Base-by-base conservation (phyloP, 257 asterid species). In the Salvia splendens region DNA sequence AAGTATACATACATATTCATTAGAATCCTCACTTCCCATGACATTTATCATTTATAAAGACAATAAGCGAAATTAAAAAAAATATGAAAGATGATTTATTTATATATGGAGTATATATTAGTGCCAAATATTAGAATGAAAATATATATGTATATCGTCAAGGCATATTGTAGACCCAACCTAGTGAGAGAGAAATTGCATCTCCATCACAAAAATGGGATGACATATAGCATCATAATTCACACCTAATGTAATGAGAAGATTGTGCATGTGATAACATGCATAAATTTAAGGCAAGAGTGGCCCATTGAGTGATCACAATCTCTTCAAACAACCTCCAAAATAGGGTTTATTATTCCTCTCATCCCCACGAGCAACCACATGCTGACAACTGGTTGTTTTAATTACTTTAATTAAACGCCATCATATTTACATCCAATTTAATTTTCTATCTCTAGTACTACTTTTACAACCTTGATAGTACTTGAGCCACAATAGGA, bases 231-330 rank as follows among this genome's bases (percentile, higher is more conserved):
- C 24, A 54, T 51, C 60, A 74, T 60, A 72, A 71, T 46, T 63
- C 68, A 68, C 8, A 46, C 69, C 71, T 67, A 64, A 53, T 67
- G 70, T 12, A 16, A 58, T 12, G 61, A 47, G 42, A 40, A 56
- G 50, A 63, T 69, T 56, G 67, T 57, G 76, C 85, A 77, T 80
- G 82, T 80, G 85, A 77, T 33, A 67, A 59, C 78, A 74, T 74
- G 80, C 73, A 65, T 70, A 69, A 65, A 65, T 76, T 65, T 14
- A 63, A 56, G 68, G 59, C 78, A 67, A 42, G 43, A 16, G 28
- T 69, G 82, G 78, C 67, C 80, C 78, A 62, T 61, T 5, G 28
- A 62, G 35, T 60, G 5, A 69, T 64, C 72, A 49, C 68, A 64
- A 68, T 63, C 74, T 65, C 56, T 17, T 24, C 55, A 47, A 54